phyloP scores from a whole-genome alignment of 495 filamentous ascomycete species.

The Hypoxylon cercidicola region DNA sequence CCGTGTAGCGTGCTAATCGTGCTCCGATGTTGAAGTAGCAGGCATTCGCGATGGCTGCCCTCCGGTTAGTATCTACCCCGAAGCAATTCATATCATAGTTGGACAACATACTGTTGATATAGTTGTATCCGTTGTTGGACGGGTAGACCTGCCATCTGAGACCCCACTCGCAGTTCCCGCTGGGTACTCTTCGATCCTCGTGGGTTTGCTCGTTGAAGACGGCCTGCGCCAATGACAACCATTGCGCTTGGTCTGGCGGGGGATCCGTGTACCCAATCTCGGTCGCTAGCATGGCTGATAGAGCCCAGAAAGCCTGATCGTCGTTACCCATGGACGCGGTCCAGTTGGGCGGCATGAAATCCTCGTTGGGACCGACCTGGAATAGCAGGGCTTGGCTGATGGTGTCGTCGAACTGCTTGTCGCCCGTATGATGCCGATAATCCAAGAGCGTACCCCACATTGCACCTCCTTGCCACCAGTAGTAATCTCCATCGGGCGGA shows the following conservation, averaged over 20 bases:
- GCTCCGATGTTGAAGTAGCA: slow-evolving; percentile 72
- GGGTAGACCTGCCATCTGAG: slow-evolving; percentile 82
- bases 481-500: slow-evolving; percentile 63
- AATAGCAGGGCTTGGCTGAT: slow-evolving; percentile 61
- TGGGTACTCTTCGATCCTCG: slow-evolving; percentile 67
- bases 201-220: slow-evolving; percentile 75
- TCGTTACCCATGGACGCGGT: slow-evolving; percentile 73
- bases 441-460: slow-evolving; percentile 70
- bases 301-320: slow-evolving; percentile 80
- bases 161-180: slow-evolving; percentile 71
- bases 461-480: slow-evolving; percentile 80
- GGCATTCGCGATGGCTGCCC: slow-evolving; percentile 62
- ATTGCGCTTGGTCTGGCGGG: slow-evolving; percentile 64
- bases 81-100: neutral
- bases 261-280: slow-evolving; percentile 73
- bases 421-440: slow-evolving; percentile 68
- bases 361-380: slow-evolving; percentile 61
- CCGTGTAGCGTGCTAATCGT: slow-evolving; percentile 68
- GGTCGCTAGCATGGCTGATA: slow-evolving; percentile 74
- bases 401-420: slow-evolving; percentile 64
- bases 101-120: slow-evolving; percentile 70
- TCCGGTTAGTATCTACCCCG: slow-evolving; percentile 42
- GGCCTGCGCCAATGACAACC: slow-evolving; percentile 75
- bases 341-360: slow-evolving; percentile 69
- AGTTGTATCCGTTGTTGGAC: slow-evolving; percentile 77